These are phyloP conservation scores for Thinopyrum elongatum DNA, from an alignment of 176 grass and related monocot genomes.

Conservation along the genomic window DNA sequence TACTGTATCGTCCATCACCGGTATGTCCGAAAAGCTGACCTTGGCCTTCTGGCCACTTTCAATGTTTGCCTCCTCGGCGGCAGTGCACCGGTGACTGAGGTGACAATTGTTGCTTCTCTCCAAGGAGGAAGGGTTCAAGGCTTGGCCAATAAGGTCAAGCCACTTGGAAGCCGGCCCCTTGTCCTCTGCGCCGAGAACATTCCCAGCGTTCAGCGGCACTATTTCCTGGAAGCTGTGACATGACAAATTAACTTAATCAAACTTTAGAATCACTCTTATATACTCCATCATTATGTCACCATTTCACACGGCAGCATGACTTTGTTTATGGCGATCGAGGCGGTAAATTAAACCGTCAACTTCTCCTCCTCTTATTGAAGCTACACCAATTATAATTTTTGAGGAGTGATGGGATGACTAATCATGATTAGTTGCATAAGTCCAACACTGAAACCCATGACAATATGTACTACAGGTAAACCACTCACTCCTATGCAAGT, in stretches of 20 bases:
- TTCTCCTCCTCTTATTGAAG: background rate
- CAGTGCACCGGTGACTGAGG: background rate
- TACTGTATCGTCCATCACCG: constrained; percentile 5
- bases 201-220: constrained; percentile 75
- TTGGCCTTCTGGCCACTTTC: background rate
- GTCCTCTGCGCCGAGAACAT: constrained; percentile 77
- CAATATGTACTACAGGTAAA: background rate
- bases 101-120: background rate
- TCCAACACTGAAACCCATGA: constrained; percentile 37
- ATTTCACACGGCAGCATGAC: background rate
- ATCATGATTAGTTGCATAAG: constrained; percentile 37
- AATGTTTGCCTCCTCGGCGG: background rate
- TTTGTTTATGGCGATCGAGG: constrained; percentile 1
- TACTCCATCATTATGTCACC: background rate
- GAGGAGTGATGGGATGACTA: background rate
- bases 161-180: constrained; percentile 56
- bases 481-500: background rate
- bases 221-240: constrained; percentile 83
- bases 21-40: constrained; percentile 50
- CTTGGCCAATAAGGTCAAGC: constrained; percentile 59
- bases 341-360: background rate
- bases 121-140: constrained; percentile 28
- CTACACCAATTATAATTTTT: background rate
- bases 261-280: background rate
- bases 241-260: background rate